These are phyloP conservation scores for Alternaria dauci DNA, from an alignment of 2,329 filamentous ascomycete species.

Conservation along the genomic window DNA sequence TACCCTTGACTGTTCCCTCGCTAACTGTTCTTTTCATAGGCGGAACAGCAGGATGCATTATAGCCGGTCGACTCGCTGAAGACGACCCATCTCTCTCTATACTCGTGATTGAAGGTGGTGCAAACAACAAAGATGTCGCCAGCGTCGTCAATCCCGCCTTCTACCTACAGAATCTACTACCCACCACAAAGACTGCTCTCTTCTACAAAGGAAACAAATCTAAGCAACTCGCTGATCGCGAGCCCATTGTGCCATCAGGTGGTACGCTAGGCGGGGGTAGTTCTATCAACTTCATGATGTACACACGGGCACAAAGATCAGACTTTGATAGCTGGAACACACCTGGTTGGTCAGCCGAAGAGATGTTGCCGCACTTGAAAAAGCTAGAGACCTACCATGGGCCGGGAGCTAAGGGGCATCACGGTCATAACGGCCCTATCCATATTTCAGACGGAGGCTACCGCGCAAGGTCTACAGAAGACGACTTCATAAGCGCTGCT, in stretches of 20 bases:
- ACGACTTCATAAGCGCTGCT: constrained; percentile 61
- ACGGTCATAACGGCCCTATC: constrained; percentile 65
- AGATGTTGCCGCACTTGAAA: constrained; percentile 63
- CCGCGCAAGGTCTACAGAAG: constrained; percentile 51
- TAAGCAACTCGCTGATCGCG: constrained; percentile 57
- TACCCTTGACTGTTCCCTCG: background rate
- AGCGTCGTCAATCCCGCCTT: constrained; percentile 62
- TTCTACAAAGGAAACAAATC: constrained; percentile 62
- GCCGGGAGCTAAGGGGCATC: constrained; percentile 54
- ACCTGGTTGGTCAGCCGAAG: constrained; percentile 61
- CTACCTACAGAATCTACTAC: constrained; percentile 59
- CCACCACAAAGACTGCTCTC: constrained; percentile 59
- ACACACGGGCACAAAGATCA: constrained; percentile 55
- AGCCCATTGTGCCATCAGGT: constrained; percentile 54
- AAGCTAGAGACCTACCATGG: constrained; percentile 68
- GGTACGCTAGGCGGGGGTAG: constrained; percentile 68
- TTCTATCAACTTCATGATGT: constrained; percentile 55
- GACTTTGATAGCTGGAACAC: constrained; percentile 64
- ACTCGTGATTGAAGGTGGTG: constrained; percentile 63
- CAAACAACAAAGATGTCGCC: constrained; percentile 62
- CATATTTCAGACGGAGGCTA: constrained; percentile 63
- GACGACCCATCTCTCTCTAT: constrained; percentile 37
- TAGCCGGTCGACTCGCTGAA: constrained; percentile 56
- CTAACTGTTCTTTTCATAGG: constrained; percentile 13
- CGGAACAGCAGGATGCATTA: constrained; percentile 56